Evolutionary conservation across 1,139 yeast genomes (phyloP), one percentile per base, ranked within the genome.

Genomic region (Zygotorulaspora mrakii): DNA sequence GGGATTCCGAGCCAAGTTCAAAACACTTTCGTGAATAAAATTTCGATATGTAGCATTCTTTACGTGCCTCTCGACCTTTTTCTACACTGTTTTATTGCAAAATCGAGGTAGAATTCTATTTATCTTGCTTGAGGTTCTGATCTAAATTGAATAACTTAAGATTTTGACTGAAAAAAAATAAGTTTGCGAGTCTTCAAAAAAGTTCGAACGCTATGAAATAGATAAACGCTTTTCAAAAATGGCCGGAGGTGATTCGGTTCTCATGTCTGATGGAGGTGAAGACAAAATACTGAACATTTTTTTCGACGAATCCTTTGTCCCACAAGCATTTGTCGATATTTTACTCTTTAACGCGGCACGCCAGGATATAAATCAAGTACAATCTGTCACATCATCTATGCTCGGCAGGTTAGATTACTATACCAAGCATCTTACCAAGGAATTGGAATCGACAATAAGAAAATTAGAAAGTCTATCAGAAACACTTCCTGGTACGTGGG

Each of bases 341-440:
- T 49, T 73, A 4, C 60, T 71, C 35, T 52, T 69, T 6, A 53
- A 65, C 14, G 57, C 65, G 2, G 45, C 47, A n/a, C 24, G 37
- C 8, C 39, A 44, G n/a, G 52, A 49, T 21, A 12, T 48, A 8
- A 59, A 62, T 26, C 49, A 61, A 11, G 49, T 70, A 3, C 72
- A 68, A 37, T 54, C 66, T 3, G 57, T 64, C 29, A 62, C 73
- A 12, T 54, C 69, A 2, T 48, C 68, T 2, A 64, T 82, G 27
- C 64, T 78, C 13, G 69, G 79, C 3, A 82, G 79, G 49, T 59
- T 81, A 42, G 86, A 82, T 55, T 78, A 71, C 56, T 75, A 77
- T 49, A 75, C 82, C 1, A 76, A 70, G 50, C 78, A 76, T 47
- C 58, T 80, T 12, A 70, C 79, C 0, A 62, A 62, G 16, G 76